Percentiles rank a stretch among this genome's conserved stretches.
Evolutionary conservation across 2,329 filamentous ascomycete genomes (phyloP).

Genomic region (Magnaporthiopsis poae): DNA sequence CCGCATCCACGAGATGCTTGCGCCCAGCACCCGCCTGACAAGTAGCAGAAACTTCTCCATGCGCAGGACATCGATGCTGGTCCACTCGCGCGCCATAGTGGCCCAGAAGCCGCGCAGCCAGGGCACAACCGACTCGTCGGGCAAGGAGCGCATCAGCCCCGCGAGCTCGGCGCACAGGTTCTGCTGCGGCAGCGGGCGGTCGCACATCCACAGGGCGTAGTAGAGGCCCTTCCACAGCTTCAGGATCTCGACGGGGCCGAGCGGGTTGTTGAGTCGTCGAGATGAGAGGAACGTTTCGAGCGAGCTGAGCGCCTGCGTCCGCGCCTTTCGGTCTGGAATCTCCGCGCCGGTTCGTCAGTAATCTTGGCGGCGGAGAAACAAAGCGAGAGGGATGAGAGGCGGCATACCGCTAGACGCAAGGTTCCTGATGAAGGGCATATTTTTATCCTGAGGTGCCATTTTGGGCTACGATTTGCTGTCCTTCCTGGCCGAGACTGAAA

Average conservation of each 20-base stretch:
- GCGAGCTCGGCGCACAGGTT: constrained; percentile 70
- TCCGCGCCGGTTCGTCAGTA: neutral
- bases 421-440: constrained; percentile 68
- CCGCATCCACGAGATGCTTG: constrained; percentile 49
- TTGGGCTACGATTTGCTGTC: constrained; percentile 9
- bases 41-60: constrained; percentile 91
- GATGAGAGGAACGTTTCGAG: constrained; percentile 68
- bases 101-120: constrained; percentile 61
- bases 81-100: constrained; percentile 60
- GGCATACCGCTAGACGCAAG: constrained; percentile 70
- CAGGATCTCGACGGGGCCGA: constrained; percentile 61
- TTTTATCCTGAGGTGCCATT: constrained; percentile 34
- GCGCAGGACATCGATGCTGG: constrained; percentile 59
- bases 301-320: constrained; percentile 66
- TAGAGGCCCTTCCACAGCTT: constrained; percentile 95
- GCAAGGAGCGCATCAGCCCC: constrained; percentile 53
- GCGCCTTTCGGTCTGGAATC: constrained; percentile 59
- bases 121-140: constrained; percentile 29
- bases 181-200: constrained; percentile 81
- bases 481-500: neutral
- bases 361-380: neutral
- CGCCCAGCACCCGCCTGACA: constrained; percentile 65
- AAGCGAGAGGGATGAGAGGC: neutral
- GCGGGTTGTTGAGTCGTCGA: constrained; percentile 37
- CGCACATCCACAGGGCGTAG: constrained; percentile 88